These are phyloP conservation scores for Linum lewisii DNA, from an alignment of 345 rosid species.

Conservation along the genomic window DNA sequence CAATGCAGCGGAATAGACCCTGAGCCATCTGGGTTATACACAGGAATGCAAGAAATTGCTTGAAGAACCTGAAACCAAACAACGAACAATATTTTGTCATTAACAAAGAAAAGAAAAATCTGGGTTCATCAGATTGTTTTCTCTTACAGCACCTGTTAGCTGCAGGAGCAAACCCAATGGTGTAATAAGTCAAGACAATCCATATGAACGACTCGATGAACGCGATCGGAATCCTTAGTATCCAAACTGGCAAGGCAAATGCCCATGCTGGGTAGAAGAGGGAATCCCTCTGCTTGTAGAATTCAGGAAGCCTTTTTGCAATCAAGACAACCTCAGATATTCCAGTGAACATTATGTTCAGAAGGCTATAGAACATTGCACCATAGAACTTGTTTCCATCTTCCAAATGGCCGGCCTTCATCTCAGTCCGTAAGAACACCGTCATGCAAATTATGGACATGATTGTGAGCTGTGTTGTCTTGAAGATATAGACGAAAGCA, in stretches of 20 bases:
- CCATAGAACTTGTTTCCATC: conserved; percentile 1
- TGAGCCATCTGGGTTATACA: conserved; percentile 1
- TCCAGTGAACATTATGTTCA: conserved; percentile 4
- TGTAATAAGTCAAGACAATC: not conserved
- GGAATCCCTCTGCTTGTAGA: conserved; percentile 5
- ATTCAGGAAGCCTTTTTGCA: not conserved
- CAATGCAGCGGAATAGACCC: not conserved
- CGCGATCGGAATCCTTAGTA: not conserved
- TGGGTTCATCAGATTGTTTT: too few relatives aligned
- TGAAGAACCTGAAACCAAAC: not conserved
- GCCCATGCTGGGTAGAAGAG: conserved; percentile 1
- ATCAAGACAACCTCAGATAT: not conserved
- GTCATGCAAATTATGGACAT: not conserved
- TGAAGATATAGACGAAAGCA: conserved; percentile 2
- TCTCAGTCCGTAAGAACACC: conserved; percentile 1
- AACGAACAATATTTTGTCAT: not conserved
- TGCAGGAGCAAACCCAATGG: conserved; percentile 4
- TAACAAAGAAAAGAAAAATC: too few relatives aligned
- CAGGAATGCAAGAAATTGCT: not conserved
- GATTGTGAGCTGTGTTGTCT: not conserved
- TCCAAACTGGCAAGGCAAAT: not conserved
- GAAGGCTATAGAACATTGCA: not conserved
- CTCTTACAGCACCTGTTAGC: not conserved
- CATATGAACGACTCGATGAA: not conserved
- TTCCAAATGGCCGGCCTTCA: not conserved